phyloP scores from a whole-genome alignment of 192 early-diverging fungal species.

The Dispira parvispora region DNA sequence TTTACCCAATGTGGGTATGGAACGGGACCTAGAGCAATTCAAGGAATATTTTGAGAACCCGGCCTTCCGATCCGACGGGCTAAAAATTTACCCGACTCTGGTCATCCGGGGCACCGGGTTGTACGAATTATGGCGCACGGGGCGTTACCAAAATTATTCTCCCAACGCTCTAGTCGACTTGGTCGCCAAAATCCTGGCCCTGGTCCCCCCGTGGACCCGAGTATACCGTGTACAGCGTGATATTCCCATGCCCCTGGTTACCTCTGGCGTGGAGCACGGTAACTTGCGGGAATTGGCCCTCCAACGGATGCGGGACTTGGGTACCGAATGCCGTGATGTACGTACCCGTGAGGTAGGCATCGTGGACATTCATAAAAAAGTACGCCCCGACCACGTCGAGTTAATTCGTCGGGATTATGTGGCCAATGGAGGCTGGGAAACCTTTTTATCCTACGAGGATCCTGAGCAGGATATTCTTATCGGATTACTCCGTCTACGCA shows the following conservation, averaged over 20 bases:
- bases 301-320: slow-evolving; percentile 90
- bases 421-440: slow-evolving; percentile 99
- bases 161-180: slow-evolving; percentile 92
- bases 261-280: slow-evolving; percentile 95
- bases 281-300: slow-evolving; percentile 92
- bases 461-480: slow-evolving; percentile 92
- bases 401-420: slow-evolving; percentile 93
- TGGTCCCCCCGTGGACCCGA: slow-evolving; percentile 98
- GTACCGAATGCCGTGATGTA: slow-evolving; percentile 91
- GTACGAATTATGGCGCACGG: slow-evolving; percentile 98
- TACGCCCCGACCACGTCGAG: slow-evolving; percentile 88
- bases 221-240: slow-evolving; percentile 97
- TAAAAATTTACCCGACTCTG: slow-evolving; percentile 96
- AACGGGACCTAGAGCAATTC: slow-evolving; percentile 97
- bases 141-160: slow-evolving; percentile 93
- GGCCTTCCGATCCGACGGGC: slow-evolving; percentile 91
- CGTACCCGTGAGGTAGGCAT: slow-evolving; percentile 98
- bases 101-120: slow-evolving; percentile 97
- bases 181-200: slow-evolving; percentile 81
- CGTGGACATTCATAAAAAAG: slow-evolving; percentile 90
- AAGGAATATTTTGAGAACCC: slow-evolving; percentile 98
- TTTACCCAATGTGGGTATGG: slow-evolving; percentile 98
- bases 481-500: slow-evolving; percentile 82
- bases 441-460: slow-evolving; percentile 97
- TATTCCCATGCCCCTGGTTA: slow-evolving; percentile 99